Conservation (phyloP, 208 protist genomes). For the Wallacemonas sp. region DNA sequence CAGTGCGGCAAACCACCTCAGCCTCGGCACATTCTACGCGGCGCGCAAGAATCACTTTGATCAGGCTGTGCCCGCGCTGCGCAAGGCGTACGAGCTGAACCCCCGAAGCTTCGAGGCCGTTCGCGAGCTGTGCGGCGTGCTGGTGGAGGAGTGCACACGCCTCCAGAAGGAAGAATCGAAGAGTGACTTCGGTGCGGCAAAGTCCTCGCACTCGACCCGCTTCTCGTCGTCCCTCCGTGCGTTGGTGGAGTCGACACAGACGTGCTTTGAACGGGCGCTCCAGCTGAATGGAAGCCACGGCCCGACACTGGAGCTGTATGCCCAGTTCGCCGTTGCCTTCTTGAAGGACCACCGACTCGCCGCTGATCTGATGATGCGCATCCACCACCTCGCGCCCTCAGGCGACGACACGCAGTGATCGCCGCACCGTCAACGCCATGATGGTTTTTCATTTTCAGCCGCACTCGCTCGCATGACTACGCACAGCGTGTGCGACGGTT, state of each 20-base stretch:
- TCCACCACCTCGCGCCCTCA: conserved; percentile 25
- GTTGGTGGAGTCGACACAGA: conserved; percentile 32
- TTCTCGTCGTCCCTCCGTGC: conserved; percentile 29
- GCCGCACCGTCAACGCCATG: too few species aligned
- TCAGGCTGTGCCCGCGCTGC: conserved; percentile 56
- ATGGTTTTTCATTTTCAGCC: too few species aligned
- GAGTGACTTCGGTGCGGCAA: conserved; percentile 15
- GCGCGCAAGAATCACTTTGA: conserved; percentile 55
- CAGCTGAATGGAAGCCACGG: conserved; percentile 35
- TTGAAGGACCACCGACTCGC: conserved; percentile 51
- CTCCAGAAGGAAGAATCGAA: conserved; percentile 34
- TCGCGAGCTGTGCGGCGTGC: conserved; percentile 39
- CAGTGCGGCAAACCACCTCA: conserved; percentile 33
- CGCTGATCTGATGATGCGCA: conserved; percentile 33
- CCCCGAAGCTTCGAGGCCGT: conserved; percentile 55
- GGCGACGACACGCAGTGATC: not conserved
- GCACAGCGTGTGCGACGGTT: too few species aligned
- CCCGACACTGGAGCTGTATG: conserved; percentile 52
- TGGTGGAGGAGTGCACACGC: conserved; percentile 64
- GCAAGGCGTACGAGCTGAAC: conserved; percentile 48
- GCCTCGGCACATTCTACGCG: conserved; percentile 67
- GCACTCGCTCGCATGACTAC: too few species aligned
- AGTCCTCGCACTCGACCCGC: conserved; percentile 2
- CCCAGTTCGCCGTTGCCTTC: conserved; percentile 59
- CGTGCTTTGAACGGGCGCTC: conserved; percentile 44